Percentiles rank a stretch among this genome's conserved stretches.
phyloP scores from a whole-genome alignment of 2,329 filamentous ascomycete genomes.

The Aspergillus melleus region DNA sequence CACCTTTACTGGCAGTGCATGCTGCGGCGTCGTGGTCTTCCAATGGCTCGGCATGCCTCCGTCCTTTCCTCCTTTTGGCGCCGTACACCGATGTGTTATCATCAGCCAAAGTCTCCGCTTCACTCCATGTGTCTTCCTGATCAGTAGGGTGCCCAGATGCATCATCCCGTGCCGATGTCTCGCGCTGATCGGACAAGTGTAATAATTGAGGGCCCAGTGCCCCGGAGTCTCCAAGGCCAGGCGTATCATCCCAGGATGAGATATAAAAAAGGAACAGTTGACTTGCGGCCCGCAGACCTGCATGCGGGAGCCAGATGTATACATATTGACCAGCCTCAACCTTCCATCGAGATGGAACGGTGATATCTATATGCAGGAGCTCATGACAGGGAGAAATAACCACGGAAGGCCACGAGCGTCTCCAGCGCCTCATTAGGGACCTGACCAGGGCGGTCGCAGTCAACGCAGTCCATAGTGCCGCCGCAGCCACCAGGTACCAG shows the following conservation, averaged over 20 bases:
- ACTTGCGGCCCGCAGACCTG: neutral
- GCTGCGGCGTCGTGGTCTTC: slow-evolving; percentile 1
- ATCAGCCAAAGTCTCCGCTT: too few relatives aligned
- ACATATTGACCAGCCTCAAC: neutral
- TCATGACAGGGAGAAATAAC: neutral
- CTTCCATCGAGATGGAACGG: neutral
- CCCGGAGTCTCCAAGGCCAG: too few relatives aligned
- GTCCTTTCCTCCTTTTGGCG: neutral
- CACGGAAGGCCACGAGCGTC: neutral
- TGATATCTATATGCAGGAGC: neutral
- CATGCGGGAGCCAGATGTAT: neutral
- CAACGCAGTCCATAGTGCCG: neutral
- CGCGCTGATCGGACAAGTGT: too few relatives aligned
- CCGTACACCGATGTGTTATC: neutral
- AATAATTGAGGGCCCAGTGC: too few relatives aligned
- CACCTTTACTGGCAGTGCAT: neutral
- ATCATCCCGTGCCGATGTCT: too few relatives aligned
- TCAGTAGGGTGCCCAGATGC: too few relatives aligned
- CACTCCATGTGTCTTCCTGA: too few relatives aligned
- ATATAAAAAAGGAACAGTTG: neutral
- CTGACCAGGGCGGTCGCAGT: neutral
- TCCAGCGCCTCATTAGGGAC: neutral
- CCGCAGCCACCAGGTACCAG: neutral
- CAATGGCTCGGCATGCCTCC: too few relatives aligned
- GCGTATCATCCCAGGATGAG: neutral